phyloP scores from a whole-genome alignment of 1,139 yeast species.

The Saccharomyces hybrid region DNA sequence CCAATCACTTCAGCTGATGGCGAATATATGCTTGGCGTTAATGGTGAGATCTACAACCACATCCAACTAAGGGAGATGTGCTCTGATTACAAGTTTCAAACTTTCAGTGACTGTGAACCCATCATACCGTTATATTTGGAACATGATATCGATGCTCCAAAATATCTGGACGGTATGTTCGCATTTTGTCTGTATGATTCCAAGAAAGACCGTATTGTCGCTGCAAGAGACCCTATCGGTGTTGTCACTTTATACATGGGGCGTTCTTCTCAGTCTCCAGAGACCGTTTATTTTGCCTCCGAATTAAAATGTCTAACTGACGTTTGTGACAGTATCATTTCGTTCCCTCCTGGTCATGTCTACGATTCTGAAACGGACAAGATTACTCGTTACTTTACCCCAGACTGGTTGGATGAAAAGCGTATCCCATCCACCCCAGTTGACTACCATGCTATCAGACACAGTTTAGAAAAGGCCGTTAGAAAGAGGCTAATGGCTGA shows the following conservation, averaged over 20 bases:
- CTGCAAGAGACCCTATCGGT: constrained; percentile 98
- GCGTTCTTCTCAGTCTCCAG: constrained; percentile 58
- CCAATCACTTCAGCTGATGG: constrained; percentile 83
- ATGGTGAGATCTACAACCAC: constrained; percentile 98
- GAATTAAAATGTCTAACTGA: constrained; percentile 90
- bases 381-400: constrained; percentile 79
- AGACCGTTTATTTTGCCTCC: constrained; percentile 81
- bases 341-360: constrained; percentile 98
- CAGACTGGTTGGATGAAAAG: constrained; percentile 86
- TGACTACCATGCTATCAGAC: constrained; percentile 65
- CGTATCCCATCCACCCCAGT: constrained; percentile 67
- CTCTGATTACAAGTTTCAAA: constrained; percentile 65
- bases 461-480: constrained; percentile 83
- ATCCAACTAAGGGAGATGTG: constrained; percentile 74
- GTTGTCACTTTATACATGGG: constrained; percentile 96
- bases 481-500: constrained; percentile 99
- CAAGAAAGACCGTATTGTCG: constrained; percentile 74
- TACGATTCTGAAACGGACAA: constrained; percentile 87
- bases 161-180: constrained; percentile 93
- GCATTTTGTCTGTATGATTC: constrained; percentile 90
- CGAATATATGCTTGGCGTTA: constrained; percentile 69
- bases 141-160: constrained; percentile 85
- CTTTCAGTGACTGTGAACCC: constrained; percentile 93
- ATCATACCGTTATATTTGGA: constrained; percentile 86
- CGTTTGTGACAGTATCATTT: constrained; percentile 84